Evolutionary conservation across 768 basidiomycete species (phyloP), one percentile per base, ranked within the genome.

Genomic region (Tremella yokohamensis): DNA sequence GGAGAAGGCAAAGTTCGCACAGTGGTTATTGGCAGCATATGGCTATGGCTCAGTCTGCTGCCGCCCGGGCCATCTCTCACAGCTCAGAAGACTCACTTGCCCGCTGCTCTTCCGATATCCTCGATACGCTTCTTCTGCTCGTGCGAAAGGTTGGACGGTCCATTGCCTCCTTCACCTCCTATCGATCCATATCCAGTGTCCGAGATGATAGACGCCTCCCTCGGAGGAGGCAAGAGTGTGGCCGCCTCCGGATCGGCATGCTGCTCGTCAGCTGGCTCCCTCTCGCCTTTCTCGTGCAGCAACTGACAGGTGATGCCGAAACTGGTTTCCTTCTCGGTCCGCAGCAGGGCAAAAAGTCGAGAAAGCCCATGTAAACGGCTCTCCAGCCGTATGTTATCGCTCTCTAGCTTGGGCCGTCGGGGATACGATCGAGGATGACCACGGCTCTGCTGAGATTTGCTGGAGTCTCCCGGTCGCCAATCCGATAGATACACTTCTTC

Each of bases 281-380:
- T 45, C 15, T 45, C 22, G n/a, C 15, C 42, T 15, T 45, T 6
- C 42, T 4, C 22, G 22, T 6, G 15, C 6, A 45, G n/a, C n/a
- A 11, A 40, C 42, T 45, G 6, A 45, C 42, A 6, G 42, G 42
- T 6, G 42, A 45, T 8, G 42, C 22, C n/a, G 42, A 45, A 45
- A 16, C 53, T 40, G 26, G 38, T 44, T 57, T 49, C n/a, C 37
- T 37, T 16, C 56, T 15, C 22, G 48, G 26, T 8, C 56, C 56
- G 25, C 56, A 57, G 24, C 56, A 57, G 15, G 47, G 47, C n/a
- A 57, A 37, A n/a, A n/a, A 50, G 39, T 57, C 48, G 18, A 57
- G 24, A 22, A 57, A 49, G n/a, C 51, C 51, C 51, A 52, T 52
- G 18, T 34, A 34, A 34, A 34, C 29, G 29, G 29, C 29, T 11